A percentile compares a stretch with the other conserved stretches of the same genome.
Evolutionary conservation across 2,329 filamentous ascomycete genomes (phyloP).

Genomic region (Penicillium sp.): DNA sequence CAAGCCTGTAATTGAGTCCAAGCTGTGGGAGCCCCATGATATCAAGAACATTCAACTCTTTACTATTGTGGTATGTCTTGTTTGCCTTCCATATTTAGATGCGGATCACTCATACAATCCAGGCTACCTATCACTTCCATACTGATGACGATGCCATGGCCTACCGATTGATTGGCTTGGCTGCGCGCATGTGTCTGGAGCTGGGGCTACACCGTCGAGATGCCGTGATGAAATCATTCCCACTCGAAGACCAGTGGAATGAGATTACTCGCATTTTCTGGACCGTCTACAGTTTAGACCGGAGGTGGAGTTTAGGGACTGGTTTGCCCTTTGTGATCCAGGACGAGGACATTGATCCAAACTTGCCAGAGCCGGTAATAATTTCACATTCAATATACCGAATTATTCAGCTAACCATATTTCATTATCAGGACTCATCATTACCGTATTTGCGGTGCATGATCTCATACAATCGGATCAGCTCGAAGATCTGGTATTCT

Average conservation of each 20-base stretch:
- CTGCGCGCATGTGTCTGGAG: slow-evolving; percentile 74
- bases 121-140: slow-evolving; percentile 79
- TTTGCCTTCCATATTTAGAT: background rate
- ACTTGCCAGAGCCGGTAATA: slow-evolving; percentile 72
- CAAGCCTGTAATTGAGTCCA: slow-evolving; percentile 66
- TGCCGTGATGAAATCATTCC: slow-evolving; percentile 65
- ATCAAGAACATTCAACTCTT: slow-evolving; percentile 60
- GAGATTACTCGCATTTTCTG: slow-evolving; percentile 75
- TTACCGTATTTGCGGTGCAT: slow-evolving; percentile 75
- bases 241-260: slow-evolving; percentile 65
- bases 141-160: slow-evolving; percentile 81
- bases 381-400: background rate
- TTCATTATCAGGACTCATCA: slow-evolving; percentile 38
- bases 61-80: slow-evolving; percentile 44
- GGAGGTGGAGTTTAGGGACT: slow-evolving; percentile 85
- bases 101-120: background rate
- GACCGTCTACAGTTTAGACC: slow-evolving; percentile 81
- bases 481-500: slow-evolving; percentile 81
- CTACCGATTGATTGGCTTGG: slow-evolving; percentile 83
- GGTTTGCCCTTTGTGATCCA: slow-evolving; percentile 83
- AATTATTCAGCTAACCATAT: background rate
- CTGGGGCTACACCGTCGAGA: slow-evolving; percentile 79
- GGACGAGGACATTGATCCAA: slow-evolving; percentile 79
- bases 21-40: slow-evolving; percentile 56
- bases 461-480: slow-evolving; percentile 79